These are phyloP conservation scores for Globisporangium sylvaticum DNA, from an alignment of 352 stramenopile genomes.

Conservation along the genomic window DNA sequence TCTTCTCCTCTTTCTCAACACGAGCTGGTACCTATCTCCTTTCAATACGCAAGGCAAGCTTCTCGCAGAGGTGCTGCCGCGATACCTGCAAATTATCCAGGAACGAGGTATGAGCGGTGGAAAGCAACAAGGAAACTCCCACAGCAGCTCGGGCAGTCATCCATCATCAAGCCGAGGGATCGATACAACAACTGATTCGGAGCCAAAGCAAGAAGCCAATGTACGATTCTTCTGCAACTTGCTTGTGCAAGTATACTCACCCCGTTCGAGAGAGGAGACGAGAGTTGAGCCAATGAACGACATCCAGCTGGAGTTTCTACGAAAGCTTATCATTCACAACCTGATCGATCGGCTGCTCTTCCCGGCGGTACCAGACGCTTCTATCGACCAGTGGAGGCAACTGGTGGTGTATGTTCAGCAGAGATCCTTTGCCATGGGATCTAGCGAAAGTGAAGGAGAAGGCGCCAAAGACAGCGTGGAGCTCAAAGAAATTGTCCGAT, in stretches of 20 bases:
- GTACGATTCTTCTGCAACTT: constrained; percentile 78
- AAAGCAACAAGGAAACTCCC: not conserved
- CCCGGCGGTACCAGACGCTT: constrained; percentile 24
- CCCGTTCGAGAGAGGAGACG: constrained; percentile 14
- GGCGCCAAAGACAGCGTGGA: constrained; percentile 28
- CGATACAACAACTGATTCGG: constrained; percentile 19
- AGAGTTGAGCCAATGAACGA: constrained; percentile 34
- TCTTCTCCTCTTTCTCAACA: constrained; percentile 71
- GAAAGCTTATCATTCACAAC: constrained; percentile 57
- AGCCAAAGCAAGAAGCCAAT: constrained; percentile 38
- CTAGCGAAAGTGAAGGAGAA: constrained; percentile 12
- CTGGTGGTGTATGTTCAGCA: constrained; percentile 65
- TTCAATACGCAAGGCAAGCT: constrained; percentile 76
- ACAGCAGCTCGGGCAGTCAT: constrained; percentile 13
- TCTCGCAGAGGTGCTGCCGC: constrained; percentile 50
- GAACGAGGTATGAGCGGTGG: constrained; percentile 12
- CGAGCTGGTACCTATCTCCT: constrained; percentile 73
- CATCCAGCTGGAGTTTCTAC: constrained; percentile 31
- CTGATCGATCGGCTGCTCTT: constrained; percentile 70
- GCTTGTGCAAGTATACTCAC: constrained; percentile 61
- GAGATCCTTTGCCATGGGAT: constrained; percentile 26
- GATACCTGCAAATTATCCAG: constrained; percentile 55
- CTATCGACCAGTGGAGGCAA: constrained; percentile 55
- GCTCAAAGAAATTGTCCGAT: constrained; percentile 61
- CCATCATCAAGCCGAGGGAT: constrained; percentile 14